Evolutionary conservation across 2,329 filamentous ascomycete species (phyloP).

Genomic region (Coniochaeta ligniaria): DNA sequence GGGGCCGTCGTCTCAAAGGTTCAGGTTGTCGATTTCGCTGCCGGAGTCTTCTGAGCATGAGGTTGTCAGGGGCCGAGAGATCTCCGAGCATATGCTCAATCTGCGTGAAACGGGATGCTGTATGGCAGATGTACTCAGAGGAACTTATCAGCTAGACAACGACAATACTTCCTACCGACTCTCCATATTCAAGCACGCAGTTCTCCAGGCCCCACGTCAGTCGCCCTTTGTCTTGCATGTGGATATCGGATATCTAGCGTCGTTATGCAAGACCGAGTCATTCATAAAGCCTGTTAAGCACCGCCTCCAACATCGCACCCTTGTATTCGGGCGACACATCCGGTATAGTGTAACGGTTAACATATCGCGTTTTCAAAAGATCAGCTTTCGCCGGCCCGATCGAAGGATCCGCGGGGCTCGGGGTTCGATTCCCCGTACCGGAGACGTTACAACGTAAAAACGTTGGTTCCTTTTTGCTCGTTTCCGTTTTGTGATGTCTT

Average conservation of each 20-base stretch:
- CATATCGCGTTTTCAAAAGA: conserved; percentile 1
- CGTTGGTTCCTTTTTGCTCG: background rate
- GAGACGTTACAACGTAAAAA: background rate
- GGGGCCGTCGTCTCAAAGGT: conserved; percentile 41
- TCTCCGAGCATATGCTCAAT: background rate
- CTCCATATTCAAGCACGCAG: too few relatives aligned
- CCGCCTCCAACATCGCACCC: background rate
- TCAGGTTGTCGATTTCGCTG: conserved; percentile 53
- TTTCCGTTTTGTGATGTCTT: background rate
- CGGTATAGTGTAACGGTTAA: conserved; percentile 1
- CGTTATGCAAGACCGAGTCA: background rate
- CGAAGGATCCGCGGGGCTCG: background rate
- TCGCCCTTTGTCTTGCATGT: background rate
- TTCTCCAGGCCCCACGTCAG: too few relatives aligned
- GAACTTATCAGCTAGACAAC: too few relatives aligned
- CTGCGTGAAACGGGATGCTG: background rate
- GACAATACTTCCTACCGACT: too few relatives aligned
- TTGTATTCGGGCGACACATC: background rate
- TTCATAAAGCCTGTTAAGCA: background rate
- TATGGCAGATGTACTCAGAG: background rate
- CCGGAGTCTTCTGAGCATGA: conserved; percentile 30
- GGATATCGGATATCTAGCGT: background rate
- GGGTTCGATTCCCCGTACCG: conserved; percentile 1
- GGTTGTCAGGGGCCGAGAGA: background rate
- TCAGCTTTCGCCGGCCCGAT: background rate